These are phyloP conservation scores for Cutaneotrichosporon dermatis DNA, from an alignment of 1,284 basidiomycete species.

Conservation along the genomic window DNA sequence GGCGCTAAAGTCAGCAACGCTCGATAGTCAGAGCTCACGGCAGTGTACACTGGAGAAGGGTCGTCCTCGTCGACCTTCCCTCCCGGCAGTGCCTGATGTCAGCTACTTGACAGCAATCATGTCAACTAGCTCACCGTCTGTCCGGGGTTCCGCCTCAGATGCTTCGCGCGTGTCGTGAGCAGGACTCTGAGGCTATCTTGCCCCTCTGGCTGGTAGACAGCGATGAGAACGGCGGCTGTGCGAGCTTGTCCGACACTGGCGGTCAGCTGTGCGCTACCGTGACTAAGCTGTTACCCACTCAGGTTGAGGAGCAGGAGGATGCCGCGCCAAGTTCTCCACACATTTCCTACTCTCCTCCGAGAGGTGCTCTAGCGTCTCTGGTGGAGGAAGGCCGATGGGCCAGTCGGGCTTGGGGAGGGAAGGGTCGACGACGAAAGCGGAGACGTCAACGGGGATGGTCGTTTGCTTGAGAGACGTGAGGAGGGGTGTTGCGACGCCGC, in stretches of 20 bases:
- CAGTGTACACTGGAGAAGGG: constrained; percentile 60
- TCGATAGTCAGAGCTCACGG: constrained; percentile 54
- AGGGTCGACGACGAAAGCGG: background rate
- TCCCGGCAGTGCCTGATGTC: constrained; percentile 63
- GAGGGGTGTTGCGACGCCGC: background rate
- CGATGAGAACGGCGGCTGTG: constrained; percentile 67
- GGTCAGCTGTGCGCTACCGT: background rate
- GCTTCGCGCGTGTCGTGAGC: constrained; percentile 75
- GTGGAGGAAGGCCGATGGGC: constrained; percentile 6
- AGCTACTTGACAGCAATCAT: background rate
- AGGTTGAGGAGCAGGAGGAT: background rate
- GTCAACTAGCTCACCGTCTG: constrained; percentile 10
- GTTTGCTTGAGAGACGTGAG: background rate
- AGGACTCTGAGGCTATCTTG: constrained; percentile 61
- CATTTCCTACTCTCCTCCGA: background rate
- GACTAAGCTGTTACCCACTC: background rate
- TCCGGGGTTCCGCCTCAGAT: constrained; percentile 52
- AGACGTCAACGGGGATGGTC: background rate
- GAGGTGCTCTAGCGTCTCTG: constrained; percentile 5
- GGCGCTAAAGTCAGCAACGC: constrained; percentile 52
- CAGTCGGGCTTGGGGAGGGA: background rate
- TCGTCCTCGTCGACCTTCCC: constrained; percentile 72
- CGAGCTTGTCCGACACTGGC: constrained; percentile 40
- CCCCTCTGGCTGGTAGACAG: constrained; percentile 65
- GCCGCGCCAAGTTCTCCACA: background rate